Conservation (phyloP, 2,329 filamentous ascomycete species). For the Uncinocarpus reesii region DNA sequence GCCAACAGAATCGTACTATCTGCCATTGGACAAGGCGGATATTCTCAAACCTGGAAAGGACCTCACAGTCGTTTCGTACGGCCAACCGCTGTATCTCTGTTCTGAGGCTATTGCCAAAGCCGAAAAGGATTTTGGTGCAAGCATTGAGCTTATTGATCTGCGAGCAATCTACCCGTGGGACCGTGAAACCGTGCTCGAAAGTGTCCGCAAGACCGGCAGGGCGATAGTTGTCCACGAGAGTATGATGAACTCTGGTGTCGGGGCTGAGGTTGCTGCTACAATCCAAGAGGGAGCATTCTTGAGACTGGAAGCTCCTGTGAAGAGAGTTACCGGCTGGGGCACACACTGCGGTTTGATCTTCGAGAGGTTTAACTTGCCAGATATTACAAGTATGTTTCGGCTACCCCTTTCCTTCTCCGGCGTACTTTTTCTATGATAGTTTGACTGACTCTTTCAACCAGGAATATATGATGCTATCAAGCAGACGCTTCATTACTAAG, state of each 20-base stretch:
- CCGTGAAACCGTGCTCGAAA: conserved; percentile 64
- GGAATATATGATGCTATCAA: conserved; percentile 64
- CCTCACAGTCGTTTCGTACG: conserved; percentile 77
- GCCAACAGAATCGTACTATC: conserved; percentile 65
- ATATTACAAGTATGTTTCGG: conserved; percentile 70
- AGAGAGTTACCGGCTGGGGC: conserved; percentile 79
- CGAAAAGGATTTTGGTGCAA: conserved; percentile 58
- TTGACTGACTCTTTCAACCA: conserved; percentile 24
- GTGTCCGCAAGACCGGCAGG: conserved; percentile 75
- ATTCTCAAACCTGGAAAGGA: conserved; percentile 69
- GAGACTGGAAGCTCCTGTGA: conserved; percentile 72
- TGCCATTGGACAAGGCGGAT: conserved; percentile 79
- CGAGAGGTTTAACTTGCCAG: conserved; percentile 72
- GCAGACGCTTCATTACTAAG: conserved; percentile 53
- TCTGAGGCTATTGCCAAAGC: conserved; percentile 64
- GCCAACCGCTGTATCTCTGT: conserved; percentile 79
- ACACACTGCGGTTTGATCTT: conserved; percentile 70
- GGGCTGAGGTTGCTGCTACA: conserved; percentile 77
- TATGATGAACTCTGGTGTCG: conserved; percentile 81
- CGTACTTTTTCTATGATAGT: neutral
- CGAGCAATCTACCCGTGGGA: conserved; percentile 91
- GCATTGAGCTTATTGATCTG: conserved; percentile 76
- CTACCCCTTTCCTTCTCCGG: neutral
- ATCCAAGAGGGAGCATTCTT: conserved; percentile 83
- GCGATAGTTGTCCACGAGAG: conserved; percentile 86